Evolutionary conservation across 208 protist species (phyloP), one percentile per base, ranked within the genome.

Genomic region (Wallacemonas sp.): DNA sequence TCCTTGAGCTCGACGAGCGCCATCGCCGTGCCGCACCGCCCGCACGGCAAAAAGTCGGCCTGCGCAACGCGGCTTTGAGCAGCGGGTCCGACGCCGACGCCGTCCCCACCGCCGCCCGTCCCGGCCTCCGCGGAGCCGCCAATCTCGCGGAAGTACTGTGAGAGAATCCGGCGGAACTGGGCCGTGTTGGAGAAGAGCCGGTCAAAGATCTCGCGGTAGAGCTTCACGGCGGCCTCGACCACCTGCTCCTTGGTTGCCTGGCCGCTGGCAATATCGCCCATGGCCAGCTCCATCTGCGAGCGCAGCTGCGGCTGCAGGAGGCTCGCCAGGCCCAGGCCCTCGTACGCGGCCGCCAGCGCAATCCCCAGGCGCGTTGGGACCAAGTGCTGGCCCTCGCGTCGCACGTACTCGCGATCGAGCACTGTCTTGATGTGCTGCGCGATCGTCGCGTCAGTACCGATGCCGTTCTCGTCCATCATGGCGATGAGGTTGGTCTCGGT

Each of bases 391-490:
- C 72, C 44, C 45, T 95, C 85, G 31, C 94, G 94, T 42, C 70
- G 79, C 42, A 94, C 94, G 68, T 99, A 99, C 44, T 87, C 82
- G 31, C 98, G 76, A 1, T 98, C 83, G 39, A 98, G 65, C 12
- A 99, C 93, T 0, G 85, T 99, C 74, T 98, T 85, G 66, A 99
- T 99, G 84, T 99, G 99, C 77, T 98, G 82, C 4, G 98, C 98
- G 52, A 99, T 99, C 2, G 99, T 99, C 5, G 99, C 99, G 86
- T 99, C 99, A 1, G 99, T 99, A 25, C 99, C 99, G 66, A 99
- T 99, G 31, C 96, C 94, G 67, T 99, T 92, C 44, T 89, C 77
- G 69, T 99, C 98, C 98, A 99, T 99, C 25, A 96, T 31, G 1
- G 81, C 61, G 32, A 99, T 99, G 11, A 99, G 83, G 16, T 99